Evolutionary conservation across 129 eudicot species (phyloP).

Genomic region (Pseudognaphalium luteoalbum): DNA sequence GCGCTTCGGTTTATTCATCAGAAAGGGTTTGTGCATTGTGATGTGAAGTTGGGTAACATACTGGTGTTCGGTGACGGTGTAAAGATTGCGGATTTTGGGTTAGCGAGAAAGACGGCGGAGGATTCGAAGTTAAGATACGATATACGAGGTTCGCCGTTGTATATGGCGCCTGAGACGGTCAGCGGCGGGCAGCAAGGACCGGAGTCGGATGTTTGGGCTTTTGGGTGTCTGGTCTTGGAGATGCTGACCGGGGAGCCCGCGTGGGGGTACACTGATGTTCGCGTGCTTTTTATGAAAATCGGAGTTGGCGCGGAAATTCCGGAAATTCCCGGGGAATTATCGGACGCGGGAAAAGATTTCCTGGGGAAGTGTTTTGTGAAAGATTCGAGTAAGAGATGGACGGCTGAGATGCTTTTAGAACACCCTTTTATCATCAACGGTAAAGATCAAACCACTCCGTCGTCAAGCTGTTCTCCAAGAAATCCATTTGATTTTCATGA

Average conservation of each 20-base stretch:
- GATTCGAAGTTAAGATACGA: slow-evolving; percentile 15
- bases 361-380: slow-evolving; percentile 59
- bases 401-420: slow-evolving; percentile 85
- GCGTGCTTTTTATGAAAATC: slow-evolving; percentile 52
- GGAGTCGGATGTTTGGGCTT: slow-evolving; percentile 82
- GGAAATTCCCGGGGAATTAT: slow-evolving; percentile 51
- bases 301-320: slow-evolving; percentile 63
- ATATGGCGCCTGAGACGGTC: slow-evolving; percentile 84
- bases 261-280: slow-evolving; percentile 48
- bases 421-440: slow-evolving; percentile 60
- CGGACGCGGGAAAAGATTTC: slow-evolving; percentile 75
- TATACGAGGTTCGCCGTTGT: slow-evolving; percentile 69
- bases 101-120: slow-evolving; percentile 22
- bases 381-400: slow-evolving; percentile 74
- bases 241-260: slow-evolving; percentile 69
- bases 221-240: slow-evolving; percentile 81
- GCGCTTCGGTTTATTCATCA: slow-evolving; percentile 34
- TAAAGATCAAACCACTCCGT: not conserved
- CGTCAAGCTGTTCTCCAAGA: slow-evolving; percentile 59
- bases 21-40: slow-evolving; percentile 38
- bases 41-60: slow-evolving; percentile 37
- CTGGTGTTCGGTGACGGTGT: slow-evolving; percentile 14
- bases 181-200: slow-evolving; percentile 47
- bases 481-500: slow-evolving; percentile 76
- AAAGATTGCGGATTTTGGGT: slow-evolving; percentile 48